These are phyloP conservation scores for Candida ulmi DNA, from an alignment of 805 yeast genomes.

Conservation along the genomic window DNA sequence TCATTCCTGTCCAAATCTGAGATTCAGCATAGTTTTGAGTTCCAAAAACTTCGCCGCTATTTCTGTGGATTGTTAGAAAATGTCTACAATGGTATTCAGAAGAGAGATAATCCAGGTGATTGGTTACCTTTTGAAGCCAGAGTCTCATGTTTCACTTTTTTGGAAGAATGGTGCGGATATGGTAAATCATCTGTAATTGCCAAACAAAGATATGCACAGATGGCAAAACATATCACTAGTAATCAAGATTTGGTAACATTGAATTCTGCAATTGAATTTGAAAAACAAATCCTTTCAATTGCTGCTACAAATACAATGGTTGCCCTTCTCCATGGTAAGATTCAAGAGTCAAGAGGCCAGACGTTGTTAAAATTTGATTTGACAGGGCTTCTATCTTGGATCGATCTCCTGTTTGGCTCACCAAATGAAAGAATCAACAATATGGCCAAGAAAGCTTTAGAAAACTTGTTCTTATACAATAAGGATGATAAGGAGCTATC, in stretches of 20 bases:
- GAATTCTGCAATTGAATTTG: conserved; percentile 75
- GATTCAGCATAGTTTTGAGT: conserved; percentile 61
- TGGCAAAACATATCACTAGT: conserved; percentile 39
- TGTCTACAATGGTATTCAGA: conserved; percentile 52
- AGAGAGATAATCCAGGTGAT: conserved; percentile 33
- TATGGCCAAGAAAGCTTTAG: conserved; percentile 66
- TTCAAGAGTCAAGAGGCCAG: conserved; percentile 45
- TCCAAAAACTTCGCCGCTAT: conserved; percentile 72
- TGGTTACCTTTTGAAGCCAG: conserved; percentile 88
- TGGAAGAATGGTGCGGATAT: conserved; percentile 94
- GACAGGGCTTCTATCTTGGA: conserved; percentile 68
- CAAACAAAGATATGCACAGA: conserved; percentile 57
- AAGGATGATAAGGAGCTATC: conserved; percentile 43
- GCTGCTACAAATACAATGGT: conserved; percentile 85
- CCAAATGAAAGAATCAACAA: conserved; percentile 51
- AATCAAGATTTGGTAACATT: conserved; percentile 41
- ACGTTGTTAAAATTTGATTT: conserved; percentile 65
- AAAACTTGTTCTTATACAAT: conserved; percentile 60
- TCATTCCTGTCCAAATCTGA: conserved; percentile 48
- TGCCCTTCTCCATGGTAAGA: conserved; percentile 67
- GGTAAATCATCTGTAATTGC: conserved; percentile 61
- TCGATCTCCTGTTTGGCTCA: conserved; percentile 62
- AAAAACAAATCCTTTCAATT: conserved; percentile 59
- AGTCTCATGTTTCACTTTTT: conserved; percentile 70
- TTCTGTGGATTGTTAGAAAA: conserved; percentile 80